Conservation (phyloP, 2,329 filamentous ascomycete genomes). For the Alternaria triticina region DNA sequence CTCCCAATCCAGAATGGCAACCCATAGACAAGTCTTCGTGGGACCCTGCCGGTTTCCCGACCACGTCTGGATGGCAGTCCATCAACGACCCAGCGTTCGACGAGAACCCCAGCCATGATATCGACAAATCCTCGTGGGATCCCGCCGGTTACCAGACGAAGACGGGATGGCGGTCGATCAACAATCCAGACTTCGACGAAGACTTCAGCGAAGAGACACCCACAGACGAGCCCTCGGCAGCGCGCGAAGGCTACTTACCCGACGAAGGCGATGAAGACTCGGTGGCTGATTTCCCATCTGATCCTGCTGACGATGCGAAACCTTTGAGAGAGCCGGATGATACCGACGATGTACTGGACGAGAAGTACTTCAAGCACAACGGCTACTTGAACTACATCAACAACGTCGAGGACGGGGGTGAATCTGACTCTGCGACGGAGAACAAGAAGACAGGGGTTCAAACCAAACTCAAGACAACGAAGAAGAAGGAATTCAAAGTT, state of each 20-base stretch:
- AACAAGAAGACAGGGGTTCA: background rate
- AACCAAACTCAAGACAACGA: background rate
- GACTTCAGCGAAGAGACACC: background rate
- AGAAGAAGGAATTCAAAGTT: background rate
- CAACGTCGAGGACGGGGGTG: background rate
- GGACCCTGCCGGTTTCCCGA: background rate
- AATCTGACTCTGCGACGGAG: background rate
- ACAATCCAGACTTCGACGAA: background rate
- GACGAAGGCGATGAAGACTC: background rate
- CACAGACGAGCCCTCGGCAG: background rate
- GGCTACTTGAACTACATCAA: slow-evolving; percentile 2
- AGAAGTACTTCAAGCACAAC: slow-evolving; percentile 8
- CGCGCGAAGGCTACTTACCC: background rate
- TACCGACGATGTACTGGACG: background rate
- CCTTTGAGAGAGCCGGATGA: background rate
- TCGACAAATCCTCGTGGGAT: background rate
- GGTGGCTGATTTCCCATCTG: background rate
- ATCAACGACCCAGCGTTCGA: background rate
- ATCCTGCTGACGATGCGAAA: background rate
- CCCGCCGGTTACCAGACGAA: background rate
- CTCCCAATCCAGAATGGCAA: background rate
- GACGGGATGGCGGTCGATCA: background rate
- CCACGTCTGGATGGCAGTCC: background rate
- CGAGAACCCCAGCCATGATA: background rate
- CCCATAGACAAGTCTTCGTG: background rate